phyloP scores from a whole-genome alignment of 2,329 filamentous ascomycete species.

The Juglanconis oblonga region DNA sequence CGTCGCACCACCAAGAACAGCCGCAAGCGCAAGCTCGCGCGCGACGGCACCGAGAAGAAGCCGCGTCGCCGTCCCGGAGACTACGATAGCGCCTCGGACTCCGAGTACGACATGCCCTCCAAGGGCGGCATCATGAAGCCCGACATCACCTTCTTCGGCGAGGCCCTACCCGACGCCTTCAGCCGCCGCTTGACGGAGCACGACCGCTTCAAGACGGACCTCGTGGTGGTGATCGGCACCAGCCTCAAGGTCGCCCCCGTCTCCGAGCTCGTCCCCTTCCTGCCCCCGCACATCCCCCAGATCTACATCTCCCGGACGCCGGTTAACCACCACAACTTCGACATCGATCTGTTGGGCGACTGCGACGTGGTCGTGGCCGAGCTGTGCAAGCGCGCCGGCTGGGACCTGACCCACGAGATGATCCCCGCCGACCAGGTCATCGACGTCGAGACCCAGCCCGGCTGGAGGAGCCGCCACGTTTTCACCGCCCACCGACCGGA shows the following conservation, averaged over 20 bases:
- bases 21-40: constrained; percentile 52
- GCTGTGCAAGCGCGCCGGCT: constrained; percentile 76
- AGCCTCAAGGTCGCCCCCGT: constrained; percentile 95
- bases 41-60: constrained; percentile 35
- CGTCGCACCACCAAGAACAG: constrained; percentile 49
- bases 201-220: constrained; percentile 76
- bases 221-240: constrained; percentile 94
- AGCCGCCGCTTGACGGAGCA: constrained; percentile 75
- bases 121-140: constrained; percentile 86
- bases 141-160: constrained; percentile 97
- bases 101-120: constrained; percentile 57
- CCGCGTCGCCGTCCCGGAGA: constrained; percentile 38
- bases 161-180: constrained; percentile 82
- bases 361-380: constrained; percentile 89
- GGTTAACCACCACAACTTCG: constrained; percentile 87
- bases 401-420: constrained; percentile 81
- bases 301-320: constrained; percentile 86
- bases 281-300: constrained; percentile 79
- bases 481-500: constrained; percentile 29
- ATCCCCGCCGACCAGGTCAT: constrained; percentile 65
- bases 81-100: constrained; percentile 41
- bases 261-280: constrained; percentile 79
- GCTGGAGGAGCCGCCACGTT: constrained; percentile 40
- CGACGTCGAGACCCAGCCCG: constrained; percentile 49
- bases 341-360: constrained; percentile 93